These are phyloP conservation scores for Hyphopichia burtonii DNA, from an alignment of 1,139 yeast genomes.

Conservation along the genomic window DNA sequence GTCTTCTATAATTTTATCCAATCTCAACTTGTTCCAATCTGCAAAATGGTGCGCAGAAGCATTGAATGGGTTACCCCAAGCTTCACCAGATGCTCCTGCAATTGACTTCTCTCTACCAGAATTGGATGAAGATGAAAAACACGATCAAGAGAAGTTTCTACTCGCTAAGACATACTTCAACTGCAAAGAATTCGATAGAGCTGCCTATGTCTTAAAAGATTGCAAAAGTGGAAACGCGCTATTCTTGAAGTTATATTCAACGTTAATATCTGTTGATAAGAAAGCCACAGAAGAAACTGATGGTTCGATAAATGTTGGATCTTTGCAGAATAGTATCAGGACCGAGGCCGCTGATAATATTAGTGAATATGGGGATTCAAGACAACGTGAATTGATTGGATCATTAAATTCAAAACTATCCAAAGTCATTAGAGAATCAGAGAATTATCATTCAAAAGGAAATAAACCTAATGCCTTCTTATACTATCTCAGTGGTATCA, in stretches of 20 bases:
- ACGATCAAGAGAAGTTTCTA: slow-evolving; percentile 40
- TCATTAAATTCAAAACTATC: slow-evolving; percentile 29
- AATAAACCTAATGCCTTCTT: slow-evolving; percentile 56
- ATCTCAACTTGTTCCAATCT: slow-evolving; percentile 60
- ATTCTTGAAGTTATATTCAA: slow-evolving; percentile 69
- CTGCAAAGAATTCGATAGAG: slow-evolving; percentile 83
- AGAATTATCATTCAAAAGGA: slow-evolving; percentile 24
- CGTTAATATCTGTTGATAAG: slow-evolving; percentile 72
- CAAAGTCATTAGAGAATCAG: slow-evolving; percentile 45
- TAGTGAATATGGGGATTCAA: slow-evolving; percentile 13
- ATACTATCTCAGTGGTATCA: slow-evolving; percentile 66
- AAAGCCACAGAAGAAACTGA: slow-evolving; percentile 71
- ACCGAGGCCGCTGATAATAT: slow-evolving; percentile 8
- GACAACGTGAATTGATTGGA: slow-evolving; percentile 12
- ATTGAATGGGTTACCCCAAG: slow-evolving; percentile 40
- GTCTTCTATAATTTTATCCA: slow-evolving; percentile 26
- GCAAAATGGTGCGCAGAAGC: slow-evolving; percentile 88
- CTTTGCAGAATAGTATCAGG: slow-evolving; percentile 9
- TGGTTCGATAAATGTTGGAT: slow-evolving; percentile 43
- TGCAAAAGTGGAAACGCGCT: slow-evolving; percentile 55
- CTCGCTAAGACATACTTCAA: slow-evolving; percentile 77
- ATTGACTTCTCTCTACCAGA: slow-evolving; percentile 13
- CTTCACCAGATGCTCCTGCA: slow-evolving; percentile 7
- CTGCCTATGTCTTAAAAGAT: slow-evolving; percentile 56
- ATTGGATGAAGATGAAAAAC: slow-evolving; percentile 29